phyloP scores from a whole-genome alignment of 2,329 filamentous ascomycete species.

The Clonostachys sp. region DNA sequence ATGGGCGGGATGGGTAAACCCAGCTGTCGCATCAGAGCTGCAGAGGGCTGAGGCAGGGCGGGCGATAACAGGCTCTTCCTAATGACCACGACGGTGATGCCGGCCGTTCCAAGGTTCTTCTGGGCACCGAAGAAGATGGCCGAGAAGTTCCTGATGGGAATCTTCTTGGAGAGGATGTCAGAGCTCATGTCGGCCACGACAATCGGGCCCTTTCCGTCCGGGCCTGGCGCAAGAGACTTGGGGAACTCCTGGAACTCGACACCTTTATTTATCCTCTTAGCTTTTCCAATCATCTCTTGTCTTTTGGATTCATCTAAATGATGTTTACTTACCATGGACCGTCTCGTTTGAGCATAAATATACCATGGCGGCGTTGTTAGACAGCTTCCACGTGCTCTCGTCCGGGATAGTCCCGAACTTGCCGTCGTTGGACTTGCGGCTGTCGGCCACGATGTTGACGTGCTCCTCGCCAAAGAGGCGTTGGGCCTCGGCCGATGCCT shows the following conservation, averaged over 20 bases:
- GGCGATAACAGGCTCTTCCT: constrained; percentile 77
- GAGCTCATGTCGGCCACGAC: constrained; percentile 92
- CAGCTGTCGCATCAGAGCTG: constrained; percentile 67
- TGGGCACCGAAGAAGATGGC: constrained; percentile 90
- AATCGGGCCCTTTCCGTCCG: constrained; percentile 62
- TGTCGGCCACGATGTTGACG: constrained; percentile 76
- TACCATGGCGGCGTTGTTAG: constrained; percentile 64
- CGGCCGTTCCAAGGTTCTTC: constrained; percentile 87
- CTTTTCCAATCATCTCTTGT: too few relatives aligned
- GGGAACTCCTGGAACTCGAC: constrained; percentile 84
- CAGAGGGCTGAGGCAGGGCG: constrained; percentile 56
- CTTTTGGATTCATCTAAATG: too few relatives aligned
- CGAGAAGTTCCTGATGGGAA: constrained; percentile 76
- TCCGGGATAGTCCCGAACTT: constrained; percentile 85
- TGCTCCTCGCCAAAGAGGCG: constrained; percentile 72
- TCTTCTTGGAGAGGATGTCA: constrained; percentile 79
- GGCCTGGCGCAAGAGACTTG: constrained; percentile 49
- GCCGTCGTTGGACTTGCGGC: constrained; percentile 60
- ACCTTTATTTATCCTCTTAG: constrained; percentile 19
- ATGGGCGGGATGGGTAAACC: constrained; percentile 74
- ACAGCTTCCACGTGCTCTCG: constrained; percentile 72
- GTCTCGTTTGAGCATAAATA: constrained; percentile 85
- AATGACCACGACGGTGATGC: constrained; percentile 81
- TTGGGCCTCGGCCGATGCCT: constrained; percentile 79
- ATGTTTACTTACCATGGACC: constrained; percentile 53